Evolutionary conservation across 768 basidiomycete genomes (phyloP).

Genomic region (Mycena crocata): DNA sequence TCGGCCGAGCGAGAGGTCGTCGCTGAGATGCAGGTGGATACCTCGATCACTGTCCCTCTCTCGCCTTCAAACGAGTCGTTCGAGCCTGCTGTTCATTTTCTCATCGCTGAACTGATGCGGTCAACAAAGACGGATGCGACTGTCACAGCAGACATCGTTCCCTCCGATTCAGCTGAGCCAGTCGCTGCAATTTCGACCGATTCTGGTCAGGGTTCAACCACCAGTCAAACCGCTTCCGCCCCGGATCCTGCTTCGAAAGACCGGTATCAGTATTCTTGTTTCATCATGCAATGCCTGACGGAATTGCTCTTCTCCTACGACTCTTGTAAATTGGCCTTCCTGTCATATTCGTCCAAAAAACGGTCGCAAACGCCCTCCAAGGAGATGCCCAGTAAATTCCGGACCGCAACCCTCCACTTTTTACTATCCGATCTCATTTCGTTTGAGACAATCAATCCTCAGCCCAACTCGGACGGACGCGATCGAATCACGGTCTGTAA

Average conservation of each 20-base stretch:
- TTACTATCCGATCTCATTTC: constrained; percentile 87
- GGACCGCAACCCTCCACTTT: constrained; percentile 79
- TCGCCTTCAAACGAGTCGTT: constrained; percentile 53
- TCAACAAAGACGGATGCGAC: constrained; percentile 32
- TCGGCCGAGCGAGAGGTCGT: constrained; percentile 34
- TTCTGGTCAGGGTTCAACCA: constrained; percentile 19
- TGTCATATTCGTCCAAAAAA: constrained; percentile 82
- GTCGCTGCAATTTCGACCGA: background rate
- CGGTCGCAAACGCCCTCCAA: constrained; percentile 71
- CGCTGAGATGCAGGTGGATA: constrained; percentile 73
- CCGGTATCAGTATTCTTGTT: constrained; percentile 72
- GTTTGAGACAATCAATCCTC: constrained; percentile 77
- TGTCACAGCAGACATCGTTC: background rate
- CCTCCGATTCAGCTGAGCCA: constrained; percentile 5
- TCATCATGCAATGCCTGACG: constrained; percentile 91
- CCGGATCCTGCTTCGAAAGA: constrained; percentile 44
- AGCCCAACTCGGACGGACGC: constrained; percentile 64
- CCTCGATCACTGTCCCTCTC: constrained; percentile 36
- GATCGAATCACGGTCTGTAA: constrained; percentile 75
- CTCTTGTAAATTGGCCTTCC: constrained; percentile 87
- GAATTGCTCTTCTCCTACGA: constrained; percentile 96
- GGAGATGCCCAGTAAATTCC: constrained; percentile 68
- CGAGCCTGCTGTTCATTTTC: constrained; percentile 74
- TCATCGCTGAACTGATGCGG: constrained; percentile 75
- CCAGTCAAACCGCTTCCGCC: constrained; percentile 17